A percentile compares a stretch with the other conserved stretches of the same genome.
phyloP scores from a whole-genome alignment of 2,329 filamentous ascomycete genomes.

The Penicillium italicum region DNA sequence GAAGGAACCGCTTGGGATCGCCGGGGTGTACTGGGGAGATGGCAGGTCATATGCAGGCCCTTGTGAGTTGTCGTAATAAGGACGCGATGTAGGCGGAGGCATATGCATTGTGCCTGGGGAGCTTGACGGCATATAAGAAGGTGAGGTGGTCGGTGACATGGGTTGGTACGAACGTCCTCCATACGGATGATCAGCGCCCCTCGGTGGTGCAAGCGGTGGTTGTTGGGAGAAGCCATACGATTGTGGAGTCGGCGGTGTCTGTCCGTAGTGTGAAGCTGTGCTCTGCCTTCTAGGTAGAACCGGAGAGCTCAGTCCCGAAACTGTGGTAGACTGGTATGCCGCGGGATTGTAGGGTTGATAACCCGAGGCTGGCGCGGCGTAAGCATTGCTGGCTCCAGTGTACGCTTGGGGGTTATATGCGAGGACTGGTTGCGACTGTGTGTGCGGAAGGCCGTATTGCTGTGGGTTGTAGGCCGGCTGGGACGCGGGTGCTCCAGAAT shows the following conservation, averaged over 20 bases:
- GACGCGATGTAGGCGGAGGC: slow-evolving; percentile 19
- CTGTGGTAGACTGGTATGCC: slow-evolving; percentile 43
- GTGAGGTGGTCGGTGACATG: slow-evolving; percentile 20
- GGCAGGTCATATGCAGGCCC: slow-evolving; percentile 24
- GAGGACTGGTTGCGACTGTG: slow-evolving; percentile 45
- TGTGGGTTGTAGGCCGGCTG: slow-evolving; percentile 60
- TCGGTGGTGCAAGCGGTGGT: slow-evolving; percentile 40
- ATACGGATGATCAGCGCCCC: slow-evolving; percentile 39
- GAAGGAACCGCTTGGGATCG: slow-evolving; percentile 12
- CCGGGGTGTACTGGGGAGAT: slow-evolving; percentile 24
- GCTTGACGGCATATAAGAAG: slow-evolving; percentile 24
- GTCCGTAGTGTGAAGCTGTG: slow-evolving; percentile 26
- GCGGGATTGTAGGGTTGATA: slow-evolving; percentile 51
- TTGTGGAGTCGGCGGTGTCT: slow-evolving; percentile 32
- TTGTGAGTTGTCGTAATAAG: slow-evolving; percentile 24
- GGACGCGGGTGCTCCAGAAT: slow-evolving; percentile 38
- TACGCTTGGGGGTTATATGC: slow-evolving; percentile 72
- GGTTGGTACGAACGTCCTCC: slow-evolving; percentile 35
- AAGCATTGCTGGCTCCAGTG: slow-evolving; percentile 26
- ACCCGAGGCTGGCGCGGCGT: slow-evolving; percentile 24
- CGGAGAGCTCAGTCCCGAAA: slow-evolving; percentile 29
- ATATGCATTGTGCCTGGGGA: slow-evolving; percentile 19
- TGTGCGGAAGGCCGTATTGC: slow-evolving; percentile 51
- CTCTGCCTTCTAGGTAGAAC: slow-evolving; percentile 34
- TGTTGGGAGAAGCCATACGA: slow-evolving; percentile 32